These are phyloP conservation scores for Diaporthe velutina DNA, from an alignment of 2,329 filamentous ascomycete species.

Conservation along the genomic window DNA sequence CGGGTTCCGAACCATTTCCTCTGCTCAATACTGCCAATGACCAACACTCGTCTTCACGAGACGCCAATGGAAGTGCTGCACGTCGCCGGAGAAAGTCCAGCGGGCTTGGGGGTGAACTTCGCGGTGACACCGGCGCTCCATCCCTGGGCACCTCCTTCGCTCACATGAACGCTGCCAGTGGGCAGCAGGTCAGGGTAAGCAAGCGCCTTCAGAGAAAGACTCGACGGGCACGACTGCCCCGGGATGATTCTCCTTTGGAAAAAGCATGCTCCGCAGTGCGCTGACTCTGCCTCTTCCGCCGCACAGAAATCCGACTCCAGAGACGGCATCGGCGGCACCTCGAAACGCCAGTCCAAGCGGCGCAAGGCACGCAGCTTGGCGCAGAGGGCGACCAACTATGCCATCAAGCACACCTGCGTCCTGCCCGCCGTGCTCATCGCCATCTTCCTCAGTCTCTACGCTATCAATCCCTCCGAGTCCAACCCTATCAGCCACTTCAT, in stretches of 20 bases:
- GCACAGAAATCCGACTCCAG: constrained; percentile 42
- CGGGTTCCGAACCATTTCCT: constrained; percentile 67
- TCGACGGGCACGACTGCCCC: background rate
- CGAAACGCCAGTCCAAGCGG: constrained; percentile 65
- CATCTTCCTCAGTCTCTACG: constrained; percentile 76
- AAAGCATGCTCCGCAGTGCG: background rate
- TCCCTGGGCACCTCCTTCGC: constrained; percentile 66
- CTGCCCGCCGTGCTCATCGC: constrained; percentile 77
- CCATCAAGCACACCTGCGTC: constrained; percentile 71
- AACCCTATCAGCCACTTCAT: constrained; percentile 87
- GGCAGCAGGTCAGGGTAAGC: constrained; percentile 35
- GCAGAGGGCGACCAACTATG: constrained; percentile 65
- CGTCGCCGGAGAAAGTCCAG: constrained; percentile 69
- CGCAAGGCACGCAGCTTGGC: constrained; percentile 67
- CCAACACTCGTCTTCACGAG: constrained; percentile 55
- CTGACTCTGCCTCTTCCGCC: constrained; percentile 38
- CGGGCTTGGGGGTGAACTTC: constrained; percentile 65
- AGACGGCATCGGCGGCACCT: constrained; percentile 43
- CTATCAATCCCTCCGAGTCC: constrained; percentile 79
- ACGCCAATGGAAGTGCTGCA: constrained; percentile 49
- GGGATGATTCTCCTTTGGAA: background rate
- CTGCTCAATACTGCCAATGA: constrained; percentile 65
- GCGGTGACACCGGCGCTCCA: constrained; percentile 68
- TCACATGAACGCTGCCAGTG: constrained; percentile 52
- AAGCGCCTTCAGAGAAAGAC: background rate